Percentiles rank a stretch among this genome's conserved stretches.
These are phyloP conservation scores for Aechmea fasciata DNA, from an alignment of 176 grass and related monocot genomes.

Conservation along the genomic window DNA sequence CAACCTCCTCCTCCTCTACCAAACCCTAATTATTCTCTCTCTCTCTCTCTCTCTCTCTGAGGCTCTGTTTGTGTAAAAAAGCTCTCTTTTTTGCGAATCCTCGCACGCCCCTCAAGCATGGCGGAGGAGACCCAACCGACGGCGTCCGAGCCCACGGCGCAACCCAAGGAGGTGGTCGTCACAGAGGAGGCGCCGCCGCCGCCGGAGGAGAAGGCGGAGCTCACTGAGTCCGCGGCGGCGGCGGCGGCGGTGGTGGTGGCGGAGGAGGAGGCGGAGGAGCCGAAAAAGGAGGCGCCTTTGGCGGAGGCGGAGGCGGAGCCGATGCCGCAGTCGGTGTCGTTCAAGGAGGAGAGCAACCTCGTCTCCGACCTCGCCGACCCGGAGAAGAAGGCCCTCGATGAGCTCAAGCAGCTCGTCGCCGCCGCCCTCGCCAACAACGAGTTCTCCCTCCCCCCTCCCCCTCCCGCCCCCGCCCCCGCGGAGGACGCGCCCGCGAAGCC, in stretches of 20 bases:
- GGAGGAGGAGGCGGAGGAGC: constrained; percentile 23
- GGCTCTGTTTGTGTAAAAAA: constrained; percentile 16
- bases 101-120: constrained; percentile 8
- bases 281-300: constrained; percentile 42
- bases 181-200: constrained; percentile 28
- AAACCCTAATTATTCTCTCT: not conserved
- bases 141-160: constrained; percentile 21
- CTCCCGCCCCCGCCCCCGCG: constrained; percentile 12
- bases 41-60: constrained; percentile 8
- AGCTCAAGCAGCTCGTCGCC: constrained; percentile 68
- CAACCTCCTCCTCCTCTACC: not conserved
- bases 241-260: constrained; percentile 9
- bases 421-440: constrained; percentile 62
- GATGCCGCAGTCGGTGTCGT: constrained; percentile 35
- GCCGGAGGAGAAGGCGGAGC: constrained; percentile 22
- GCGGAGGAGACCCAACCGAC: constrained; percentile 54
- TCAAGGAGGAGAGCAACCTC: constrained; percentile 95
- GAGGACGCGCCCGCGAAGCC: not conserved
- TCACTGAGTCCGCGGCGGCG: constrained; percentile 1
- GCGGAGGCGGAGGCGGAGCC: constrained; percentile 21
- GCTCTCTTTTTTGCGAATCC: not conserved
- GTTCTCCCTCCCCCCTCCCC: constrained; percentile 62
- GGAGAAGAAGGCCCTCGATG: constrained; percentile 88
- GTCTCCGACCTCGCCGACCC: constrained; percentile 60
- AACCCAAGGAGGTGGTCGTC: constrained; percentile 27